A percentile compares a stretch with the other conserved stretches of the same genome.
Conservation (phyloP, 345 rosid species). For the Anacardium occidentale region DNA sequence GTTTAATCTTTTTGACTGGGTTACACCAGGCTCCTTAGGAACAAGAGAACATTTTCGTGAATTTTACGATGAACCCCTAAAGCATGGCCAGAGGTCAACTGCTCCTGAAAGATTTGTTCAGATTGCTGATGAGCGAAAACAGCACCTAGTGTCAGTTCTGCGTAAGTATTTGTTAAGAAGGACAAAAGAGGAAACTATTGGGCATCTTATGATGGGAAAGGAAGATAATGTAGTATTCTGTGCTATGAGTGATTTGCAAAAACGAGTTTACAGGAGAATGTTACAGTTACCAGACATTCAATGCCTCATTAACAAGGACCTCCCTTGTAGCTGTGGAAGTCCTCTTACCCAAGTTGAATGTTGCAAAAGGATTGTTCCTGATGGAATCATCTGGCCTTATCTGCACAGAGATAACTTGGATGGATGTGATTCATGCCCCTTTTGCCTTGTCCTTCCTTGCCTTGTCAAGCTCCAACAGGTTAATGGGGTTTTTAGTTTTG, state of each 20-base stretch:
- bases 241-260: slow-evolving; percentile 88
- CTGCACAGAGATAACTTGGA: slow-evolving; percentile 80
- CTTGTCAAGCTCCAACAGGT: slow-evolving; percentile 88
- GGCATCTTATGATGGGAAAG: slow-evolving; percentile 96
- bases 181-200: slow-evolving; percentile 95
- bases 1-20: slow-evolving; percentile 90
- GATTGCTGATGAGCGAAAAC: slow-evolving; percentile 78
- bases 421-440: slow-evolving; percentile 98
- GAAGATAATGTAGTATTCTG: slow-evolving; percentile 96
- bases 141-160: slow-evolving; percentile 66
- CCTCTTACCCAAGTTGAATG: slow-evolving; percentile 87
- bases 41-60: slow-evolving; percentile 87
- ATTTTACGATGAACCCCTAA: slow-evolving; percentile 83
- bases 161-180: slow-evolving; percentile 83
- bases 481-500: slow-evolving; percentile 9
- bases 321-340: slow-evolving; percentile 85
- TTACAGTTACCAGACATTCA: slow-evolving; percentile 79
- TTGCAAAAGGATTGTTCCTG: slow-evolving; percentile 81
- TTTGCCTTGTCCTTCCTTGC: slow-evolving; percentile 93
- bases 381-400: slow-evolving; percentile 85
- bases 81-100: slow-evolving; percentile 81
- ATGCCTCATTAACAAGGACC: slow-evolving; percentile 88
- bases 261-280: slow-evolving; percentile 77
- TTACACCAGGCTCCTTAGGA: slow-evolving; percentile 79
- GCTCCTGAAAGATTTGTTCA: slow-evolving; percentile 78